Base-by-base conservation (phyloP, 1,139 yeast species). In the Geotrichum candidum region DNA sequence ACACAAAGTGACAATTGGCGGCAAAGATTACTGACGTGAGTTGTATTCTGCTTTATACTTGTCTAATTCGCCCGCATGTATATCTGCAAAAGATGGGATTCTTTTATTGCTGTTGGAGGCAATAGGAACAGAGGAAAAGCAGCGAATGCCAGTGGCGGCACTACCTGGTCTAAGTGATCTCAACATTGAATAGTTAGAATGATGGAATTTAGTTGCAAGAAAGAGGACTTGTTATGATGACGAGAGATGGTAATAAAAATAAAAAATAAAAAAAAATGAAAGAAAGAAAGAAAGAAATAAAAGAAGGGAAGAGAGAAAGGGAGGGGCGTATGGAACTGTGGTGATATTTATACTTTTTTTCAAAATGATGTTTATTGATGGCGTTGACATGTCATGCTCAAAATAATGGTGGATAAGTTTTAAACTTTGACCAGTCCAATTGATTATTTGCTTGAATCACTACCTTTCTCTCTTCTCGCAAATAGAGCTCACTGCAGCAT, bases 81-180 rank as follows among this genome's bases (percentile, higher is more conserved):
- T 73, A 53, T 72, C 72, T 9, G 74, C 74, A 60, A 74, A 70
- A 23, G 76, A 72, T 15, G 77, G 77, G 60, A 74, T 65, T 35
- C 73, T 64, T 48, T 63, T 67, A 62, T 65, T 57, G 18, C 41
- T 50, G 10, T 35, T 23, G 25, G 23, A 35, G 22, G 38, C 27
- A 11, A 35, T 13, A 13, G 13, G 25, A 6, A 51, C 15, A 5
- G 58, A 56, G 25, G 58, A 56, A 35, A 56, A 48, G 15, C 46
- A 53, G 15, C 53, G 53, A 23, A 27, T 11, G 27, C 33, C 53
- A 5, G 33, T 31, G 23, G 51, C 45, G 51, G 35, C 23, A 23
- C 48, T 23, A 13, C n/a, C 13, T 3, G 13, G 41, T 35, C n/a
- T 35, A 11, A 35, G 3, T 35, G 41, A 35, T 35, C 41, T 13